Conservation (phyloP, 305 asterid genomes). For the Solanum aculeatissimum region DNA sequence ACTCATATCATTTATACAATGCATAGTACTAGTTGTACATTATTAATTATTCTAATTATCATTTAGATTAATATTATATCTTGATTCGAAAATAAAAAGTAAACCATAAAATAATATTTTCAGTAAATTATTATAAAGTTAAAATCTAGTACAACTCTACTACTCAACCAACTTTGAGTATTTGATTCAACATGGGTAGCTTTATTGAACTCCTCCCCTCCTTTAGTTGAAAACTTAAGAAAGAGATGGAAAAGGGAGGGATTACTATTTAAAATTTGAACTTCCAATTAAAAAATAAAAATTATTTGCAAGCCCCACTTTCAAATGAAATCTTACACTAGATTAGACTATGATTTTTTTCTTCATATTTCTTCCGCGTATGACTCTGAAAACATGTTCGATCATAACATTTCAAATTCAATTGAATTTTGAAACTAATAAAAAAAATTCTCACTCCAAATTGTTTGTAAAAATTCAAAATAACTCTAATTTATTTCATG, state of each 20-base stretch:
- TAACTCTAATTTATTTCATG: too few species aligned
- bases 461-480: too few species aligned
- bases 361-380: too few species aligned
- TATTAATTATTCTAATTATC: not conserved
- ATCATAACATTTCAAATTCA: too few species aligned
- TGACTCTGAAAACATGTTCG: too few species aligned
- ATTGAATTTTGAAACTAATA: too few species aligned
- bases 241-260: conserved; percentile 1
- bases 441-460: too few species aligned
- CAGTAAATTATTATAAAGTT: not conserved
- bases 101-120: not conserved
- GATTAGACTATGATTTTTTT: too few species aligned
- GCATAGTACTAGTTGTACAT: not conserved
- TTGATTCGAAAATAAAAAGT: not conserved
- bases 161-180: not conserved
- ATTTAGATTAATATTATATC: not conserved
- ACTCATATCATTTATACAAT: too few species aligned
- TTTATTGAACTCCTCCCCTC: not conserved
- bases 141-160: not conserved
- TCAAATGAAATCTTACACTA: not conserved
- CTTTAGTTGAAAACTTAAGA: not conserved
- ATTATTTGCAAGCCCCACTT: not conserved
- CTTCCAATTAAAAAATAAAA: not conserved
- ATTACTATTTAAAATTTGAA: not conserved
- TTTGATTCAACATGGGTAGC: not conserved